Evolutionary conservation across 2,329 filamentous ascomycete species (phyloP).

Genomic region (Claviceps spartinae): DNA sequence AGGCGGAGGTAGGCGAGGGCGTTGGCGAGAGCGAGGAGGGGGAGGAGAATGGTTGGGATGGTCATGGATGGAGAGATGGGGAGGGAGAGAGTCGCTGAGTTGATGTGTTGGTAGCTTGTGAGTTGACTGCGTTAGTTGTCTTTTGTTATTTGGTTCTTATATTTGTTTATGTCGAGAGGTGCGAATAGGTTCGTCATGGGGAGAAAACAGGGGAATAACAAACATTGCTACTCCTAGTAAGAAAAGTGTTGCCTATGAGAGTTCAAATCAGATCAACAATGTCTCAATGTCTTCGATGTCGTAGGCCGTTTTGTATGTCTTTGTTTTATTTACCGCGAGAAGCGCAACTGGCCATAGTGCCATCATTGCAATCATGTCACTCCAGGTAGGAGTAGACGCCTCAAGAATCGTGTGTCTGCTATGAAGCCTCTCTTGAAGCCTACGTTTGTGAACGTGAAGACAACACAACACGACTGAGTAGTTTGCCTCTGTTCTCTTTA

Average conservation of each 20-base stretch:
- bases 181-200: background rate
- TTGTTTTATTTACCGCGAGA: background rate
- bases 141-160: background rate
- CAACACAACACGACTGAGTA: no score
- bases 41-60: conserved; percentile 1
- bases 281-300: background rate
- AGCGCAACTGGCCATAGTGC: background rate
- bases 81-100: conserved; percentile 1
- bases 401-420: background rate
- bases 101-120: conserved; percentile 3
- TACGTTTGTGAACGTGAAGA: no score
- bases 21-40: background rate
- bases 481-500: no score
- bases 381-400: background rate
- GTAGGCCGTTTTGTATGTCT: background rate
- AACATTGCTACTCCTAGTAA: conserved; percentile 1
- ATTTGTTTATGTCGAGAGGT: no score
- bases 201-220: background rate
- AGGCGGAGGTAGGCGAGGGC: background rate
- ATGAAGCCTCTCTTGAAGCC: background rate
- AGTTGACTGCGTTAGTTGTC: background rate
- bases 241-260: background rate
- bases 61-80: conserved; percentile 2
- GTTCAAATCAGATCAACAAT: background rate
- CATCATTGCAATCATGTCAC: background rate